phyloP scores from a whole-genome alignment of 2,329 filamentous ascomycete species.

The Xylariaceae sp. region DNA sequence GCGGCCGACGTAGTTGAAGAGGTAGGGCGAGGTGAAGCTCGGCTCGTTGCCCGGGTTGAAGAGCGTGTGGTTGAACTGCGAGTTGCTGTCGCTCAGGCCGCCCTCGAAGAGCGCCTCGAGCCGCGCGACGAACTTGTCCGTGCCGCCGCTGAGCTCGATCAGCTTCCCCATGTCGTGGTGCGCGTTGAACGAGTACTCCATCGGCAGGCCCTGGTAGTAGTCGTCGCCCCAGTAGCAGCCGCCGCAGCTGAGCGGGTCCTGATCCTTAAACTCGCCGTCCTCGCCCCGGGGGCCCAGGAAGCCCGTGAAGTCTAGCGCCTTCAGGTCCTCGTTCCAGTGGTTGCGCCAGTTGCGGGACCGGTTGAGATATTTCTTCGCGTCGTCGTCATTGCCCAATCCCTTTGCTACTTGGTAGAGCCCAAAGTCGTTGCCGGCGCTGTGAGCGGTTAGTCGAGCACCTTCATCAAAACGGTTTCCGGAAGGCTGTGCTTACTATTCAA shows the following conservation, averaged over 20 bases:
- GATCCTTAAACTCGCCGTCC: conserved; percentile 53
- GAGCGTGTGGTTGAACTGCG: conserved; percentile 54
- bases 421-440: conserved; percentile 66
- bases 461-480: not conserved
- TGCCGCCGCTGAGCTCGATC: conserved; percentile 58
- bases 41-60: conserved; percentile 72
- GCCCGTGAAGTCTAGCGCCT: conserved; percentile 62
- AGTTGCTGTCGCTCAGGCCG: conserved; percentile 46
- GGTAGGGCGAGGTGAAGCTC: conserved; percentile 66
- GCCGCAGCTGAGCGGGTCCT: conserved; percentile 61
- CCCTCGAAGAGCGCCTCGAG: conserved; percentile 64
- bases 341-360: conserved; percentile 72
- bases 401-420: conserved; percentile 65
- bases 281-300: conserved; percentile 65
- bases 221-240: conserved; percentile 68
- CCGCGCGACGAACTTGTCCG: conserved; percentile 55
- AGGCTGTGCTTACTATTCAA: conserved; percentile 58
- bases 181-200: conserved; percentile 70
- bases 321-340: conserved; percentile 66
- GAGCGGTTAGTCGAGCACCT: not conserved
- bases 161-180: conserved; percentile 65
- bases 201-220: conserved; percentile 64
- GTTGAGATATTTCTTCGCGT: conserved; percentile 61
- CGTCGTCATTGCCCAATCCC: conserved; percentile 54
- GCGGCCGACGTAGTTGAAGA: conserved; percentile 68